Percentiles rank a stretch among this genome's conserved stretches.
These are phyloP conservation scores for Lipomyces yamanashiensis DNA, from an alignment of 805 yeast species.

Conservation along the genomic window DNA sequence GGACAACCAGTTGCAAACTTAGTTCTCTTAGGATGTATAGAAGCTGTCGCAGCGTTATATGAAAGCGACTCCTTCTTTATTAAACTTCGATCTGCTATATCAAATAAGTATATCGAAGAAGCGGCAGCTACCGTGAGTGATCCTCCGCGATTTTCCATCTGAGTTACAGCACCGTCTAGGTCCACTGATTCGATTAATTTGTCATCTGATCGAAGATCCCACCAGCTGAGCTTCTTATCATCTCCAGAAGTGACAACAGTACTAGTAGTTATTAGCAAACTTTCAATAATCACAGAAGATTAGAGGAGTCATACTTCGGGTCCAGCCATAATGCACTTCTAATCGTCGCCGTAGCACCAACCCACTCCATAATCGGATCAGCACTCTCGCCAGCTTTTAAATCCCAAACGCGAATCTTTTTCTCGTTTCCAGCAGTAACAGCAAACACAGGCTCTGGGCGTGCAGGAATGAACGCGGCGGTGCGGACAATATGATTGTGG, in stretches of 20 bases:
- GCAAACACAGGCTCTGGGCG: slow-evolving; percentile 16
- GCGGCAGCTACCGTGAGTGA: slow-evolving; percentile 40
- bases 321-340: slow-evolving; percentile 39
- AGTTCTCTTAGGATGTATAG: slow-evolving; percentile 35
- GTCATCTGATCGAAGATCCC: slow-evolving; percentile 38
- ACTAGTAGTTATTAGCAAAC: slow-evolving; percentile 1
- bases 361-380: slow-evolving; percentile 36
- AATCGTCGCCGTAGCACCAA: slow-evolving; percentile 33
- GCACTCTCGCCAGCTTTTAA: slow-evolving; percentile 12
- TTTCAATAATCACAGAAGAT: not conserved
- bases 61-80: slow-evolving; percentile 36
- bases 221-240: slow-evolving; percentile 41
- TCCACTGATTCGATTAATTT: slow-evolving; percentile 15
- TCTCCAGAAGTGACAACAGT: slow-evolving; percentile 37
- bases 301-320: slow-evolving; percentile 9
- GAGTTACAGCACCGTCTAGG: slow-evolving; percentile 34
- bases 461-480: slow-evolving; percentile 31
- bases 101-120: slow-evolving; percentile 35
- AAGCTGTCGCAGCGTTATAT: slow-evolving; percentile 41
- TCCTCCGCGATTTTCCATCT: slow-evolving; percentile 38
- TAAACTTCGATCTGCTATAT: slow-evolving; percentile 29
- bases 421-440: slow-evolving; percentile 43
- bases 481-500: slow-evolving; percentile 36
- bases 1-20: slow-evolving; percentile 42
- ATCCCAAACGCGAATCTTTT: slow-evolving; percentile 40